Conservation (phyloP, 208 protist genomes). For the Novymonas esmeraldas region DNA sequence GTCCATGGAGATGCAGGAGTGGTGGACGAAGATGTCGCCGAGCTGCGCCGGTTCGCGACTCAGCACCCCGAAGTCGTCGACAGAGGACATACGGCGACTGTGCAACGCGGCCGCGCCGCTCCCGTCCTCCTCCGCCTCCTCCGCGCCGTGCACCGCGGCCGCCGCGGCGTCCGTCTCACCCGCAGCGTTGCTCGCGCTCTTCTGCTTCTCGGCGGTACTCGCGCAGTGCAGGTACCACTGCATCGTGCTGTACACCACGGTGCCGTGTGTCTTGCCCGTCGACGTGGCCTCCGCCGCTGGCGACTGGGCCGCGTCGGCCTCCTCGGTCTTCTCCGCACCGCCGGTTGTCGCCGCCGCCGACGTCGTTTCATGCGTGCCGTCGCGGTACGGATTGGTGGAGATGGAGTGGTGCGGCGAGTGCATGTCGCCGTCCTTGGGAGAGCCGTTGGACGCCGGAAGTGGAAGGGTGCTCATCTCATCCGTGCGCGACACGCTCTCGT, state of each 20-base stretch:
- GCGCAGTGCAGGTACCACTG: slow-evolving; percentile 40
- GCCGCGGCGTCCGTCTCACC: not conserved
- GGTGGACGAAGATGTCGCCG: slow-evolving; percentile 72
- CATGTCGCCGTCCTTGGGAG: slow-evolving; percentile 3
- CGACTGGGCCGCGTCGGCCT: not conserved
- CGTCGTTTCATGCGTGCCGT: not conserved
- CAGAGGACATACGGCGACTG: not conserved
- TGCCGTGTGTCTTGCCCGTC: slow-evolving; percentile 26
- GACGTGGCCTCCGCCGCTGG: not conserved
- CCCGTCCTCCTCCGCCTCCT: slow-evolving; percentile 3
- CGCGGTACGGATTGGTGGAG: not conserved
- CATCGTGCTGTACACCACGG: slow-evolving; percentile 42
- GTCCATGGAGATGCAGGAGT: slow-evolving; percentile 61
- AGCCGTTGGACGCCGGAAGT: not conserved
- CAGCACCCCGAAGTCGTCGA: slow-evolving; percentile 16
- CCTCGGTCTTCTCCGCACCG: not conserved
- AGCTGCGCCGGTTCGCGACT: slow-evolving; percentile 34
- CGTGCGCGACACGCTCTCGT: not conserved
- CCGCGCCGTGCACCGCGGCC: too few relatives aligned
- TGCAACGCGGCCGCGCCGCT: too few relatives aligned
- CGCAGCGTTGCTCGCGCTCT: not conserved
- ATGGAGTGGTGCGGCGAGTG: slow-evolving; percentile 1
- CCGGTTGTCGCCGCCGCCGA: not conserved
- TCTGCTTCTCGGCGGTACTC: not conserved
- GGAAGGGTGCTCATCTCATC: not conserved